These are phyloP conservation scores for Xylariaceae sp. DNA, from an alignment of 2,329 filamentous ascomycete species.

Conservation along the genomic window DNA sequence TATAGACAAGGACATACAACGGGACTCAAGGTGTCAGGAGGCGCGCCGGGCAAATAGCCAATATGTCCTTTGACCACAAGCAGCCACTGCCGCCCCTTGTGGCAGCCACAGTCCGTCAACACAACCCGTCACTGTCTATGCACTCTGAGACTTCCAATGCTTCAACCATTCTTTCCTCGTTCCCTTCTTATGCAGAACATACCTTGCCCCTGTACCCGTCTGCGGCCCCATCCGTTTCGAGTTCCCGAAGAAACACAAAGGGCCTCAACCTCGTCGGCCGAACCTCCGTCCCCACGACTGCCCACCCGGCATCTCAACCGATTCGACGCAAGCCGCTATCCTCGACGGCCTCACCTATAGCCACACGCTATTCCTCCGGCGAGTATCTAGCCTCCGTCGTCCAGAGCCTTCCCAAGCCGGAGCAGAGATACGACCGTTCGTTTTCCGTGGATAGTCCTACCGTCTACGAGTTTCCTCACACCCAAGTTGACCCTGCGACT, in stretches of 20 bases:
- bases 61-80: constrained; percentile 9
- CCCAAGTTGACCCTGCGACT: constrained; percentile 19
- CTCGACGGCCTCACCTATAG: constrained; percentile 46
- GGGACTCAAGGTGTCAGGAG: too few relatives aligned
- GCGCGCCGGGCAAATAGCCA: constrained; percentile 6
- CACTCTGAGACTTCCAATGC: constrained; percentile 36
- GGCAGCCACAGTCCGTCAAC: constrained; percentile 7
- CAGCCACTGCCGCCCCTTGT: constrained; percentile 10
- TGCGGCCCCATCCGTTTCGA: constrained; percentile 25
- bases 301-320: constrained; percentile 24
- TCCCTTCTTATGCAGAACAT: constrained; percentile 18
- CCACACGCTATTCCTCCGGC: constrained; percentile 42
- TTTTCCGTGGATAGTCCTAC: constrained; percentile 56
- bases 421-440: constrained; percentile 49
- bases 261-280: constrained; percentile 27
- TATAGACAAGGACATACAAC: constrained; percentile 12
- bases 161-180: constrained; percentile 32
- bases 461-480: constrained; percentile 51
- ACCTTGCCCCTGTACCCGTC: constrained; percentile 26
- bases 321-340: constrained; percentile 60
- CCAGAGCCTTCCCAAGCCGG: constrained; percentile 43
- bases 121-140: constrained; percentile 22
- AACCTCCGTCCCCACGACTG: constrained; percentile 12
- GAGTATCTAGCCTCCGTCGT: constrained; percentile 32
- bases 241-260: constrained; percentile 24